A percentile compares a stretch with the other conserved stretches of the same genome.
Evolutionary conservation across 176 grass and related monocot species (phyloP).

Genomic region (Eremochloa ophiuroides): DNA sequence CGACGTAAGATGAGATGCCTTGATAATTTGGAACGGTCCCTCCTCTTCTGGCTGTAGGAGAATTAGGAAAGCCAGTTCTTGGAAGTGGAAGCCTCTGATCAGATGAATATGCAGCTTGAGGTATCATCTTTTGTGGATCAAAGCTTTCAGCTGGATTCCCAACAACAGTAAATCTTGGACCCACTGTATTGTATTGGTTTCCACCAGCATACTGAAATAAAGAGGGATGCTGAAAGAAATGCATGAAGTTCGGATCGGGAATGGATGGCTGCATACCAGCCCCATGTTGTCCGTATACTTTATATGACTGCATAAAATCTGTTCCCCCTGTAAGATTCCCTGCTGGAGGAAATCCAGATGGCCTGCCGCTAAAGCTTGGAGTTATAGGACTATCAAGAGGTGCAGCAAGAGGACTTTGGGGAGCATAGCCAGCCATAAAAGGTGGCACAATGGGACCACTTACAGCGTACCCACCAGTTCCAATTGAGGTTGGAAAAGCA

Average conservation of each 20-base stretch:
- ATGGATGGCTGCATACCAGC: constrained; percentile 59
- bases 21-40: constrained; percentile 52
- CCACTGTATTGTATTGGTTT: constrained; percentile 61
- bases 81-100: constrained; percentile 55
- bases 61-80: constrained; percentile 45
- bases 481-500: constrained; percentile 50
- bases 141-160: constrained; percentile 53
- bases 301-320: constrained; percentile 69
- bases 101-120: constrained; percentile 39
- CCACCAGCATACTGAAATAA: constrained; percentile 47
- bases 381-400: constrained; percentile 50
- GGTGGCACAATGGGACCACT: constrained; percentile 59
- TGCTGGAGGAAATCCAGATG: constrained; percentile 42
- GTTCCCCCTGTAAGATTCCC: constrained; percentile 47
- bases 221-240: constrained; percentile 65
- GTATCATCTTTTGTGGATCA: constrained; percentile 50
- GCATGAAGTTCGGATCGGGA: constrained; percentile 59
- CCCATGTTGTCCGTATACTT: constrained; percentile 70
- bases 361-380: constrained; percentile 59
- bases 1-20: constrained; percentile 40
- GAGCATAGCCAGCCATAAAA: constrained; percentile 57
- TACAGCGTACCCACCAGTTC: constrained; percentile 52
- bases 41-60: constrained; percentile 48
- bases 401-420: constrained; percentile 49
- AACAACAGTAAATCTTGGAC: constrained; percentile 48